These are phyloP conservation scores for Nyssa sinensis DNA, from an alignment of 148 eudicot species.

Conservation along the genomic window DNA sequence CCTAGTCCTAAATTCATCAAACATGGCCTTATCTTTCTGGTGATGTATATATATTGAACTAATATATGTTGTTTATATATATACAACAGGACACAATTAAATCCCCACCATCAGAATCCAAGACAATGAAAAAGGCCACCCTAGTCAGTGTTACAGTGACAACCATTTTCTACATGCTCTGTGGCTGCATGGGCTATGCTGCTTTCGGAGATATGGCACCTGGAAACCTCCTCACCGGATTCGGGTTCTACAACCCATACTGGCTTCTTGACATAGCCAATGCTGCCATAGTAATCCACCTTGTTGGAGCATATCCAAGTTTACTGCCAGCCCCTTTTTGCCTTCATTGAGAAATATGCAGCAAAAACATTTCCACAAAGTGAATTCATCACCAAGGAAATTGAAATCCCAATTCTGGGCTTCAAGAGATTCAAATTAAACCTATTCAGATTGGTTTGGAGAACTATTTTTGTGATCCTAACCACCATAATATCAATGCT, in stretches of 20 bases:
- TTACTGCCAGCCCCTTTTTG: slow-evolving; percentile 52
- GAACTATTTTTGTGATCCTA: slow-evolving; percentile 45
- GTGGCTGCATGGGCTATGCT: slow-evolving; percentile 59
- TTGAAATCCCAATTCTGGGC: slow-evolving; percentile 35
- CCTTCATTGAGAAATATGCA: slow-evolving; percentile 43
- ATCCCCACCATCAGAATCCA: slow-evolving; percentile 51
- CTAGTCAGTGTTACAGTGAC: slow-evolving; percentile 45
- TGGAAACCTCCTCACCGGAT: slow-evolving; percentile 54
- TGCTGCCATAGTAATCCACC: too few species aligned
- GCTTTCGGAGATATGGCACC: slow-evolving; percentile 53
- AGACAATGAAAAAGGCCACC: slow-evolving; percentile 54
- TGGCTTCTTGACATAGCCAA: too few species aligned
- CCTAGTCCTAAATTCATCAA: neutral
- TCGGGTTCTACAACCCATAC: too few species aligned
- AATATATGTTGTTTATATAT: neutral
- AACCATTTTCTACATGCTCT: slow-evolving; percentile 49
- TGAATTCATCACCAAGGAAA: slow-evolving; percentile 38
- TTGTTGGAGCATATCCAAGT: slow-evolving; percentile 68
- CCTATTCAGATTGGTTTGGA: slow-evolving; percentile 43
- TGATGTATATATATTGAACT: too few species aligned
- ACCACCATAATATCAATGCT: slow-evolving; percentile 56
- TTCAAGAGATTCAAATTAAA: slow-evolving; percentile 33
- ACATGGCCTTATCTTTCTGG: neutral
- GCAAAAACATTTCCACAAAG: slow-evolving; percentile 32
- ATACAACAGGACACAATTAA: slow-evolving; percentile 35